Evolutionary conservation across 2,329 filamentous ascomycete genomes (phyloP), one percentile per base, ranked within the genome.

Genomic region (Xylaria digitata): DNA sequence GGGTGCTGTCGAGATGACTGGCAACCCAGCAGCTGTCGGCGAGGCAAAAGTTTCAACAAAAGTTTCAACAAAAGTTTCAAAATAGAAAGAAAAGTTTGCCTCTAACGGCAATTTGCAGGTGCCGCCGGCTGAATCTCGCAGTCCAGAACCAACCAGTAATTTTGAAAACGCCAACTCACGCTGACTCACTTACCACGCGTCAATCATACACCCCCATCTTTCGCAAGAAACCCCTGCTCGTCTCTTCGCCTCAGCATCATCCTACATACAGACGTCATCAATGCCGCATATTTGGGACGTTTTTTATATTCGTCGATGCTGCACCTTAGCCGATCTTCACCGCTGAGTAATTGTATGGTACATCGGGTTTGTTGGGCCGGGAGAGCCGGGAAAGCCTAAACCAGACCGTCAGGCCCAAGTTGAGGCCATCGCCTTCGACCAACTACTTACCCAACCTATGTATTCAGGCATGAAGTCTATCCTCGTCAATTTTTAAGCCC

Each of bases 111-210:
- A 9, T 43, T 55, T 19, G 37, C 53, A 55, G 37, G 37, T 34
- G 42, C 42, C 21, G n/a, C 32, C 49, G 42, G 30, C 49, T 34
- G 40, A 45, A n/a, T 19, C 30, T 23, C 13, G 45, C 45, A 6
- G n/a, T 21, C 13, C 37, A 46, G 26, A 42, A 19, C 45, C 30
- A 40, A 54, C 52, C 48, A 37, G 13, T 32, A 5, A 55, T 49
- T 52, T 37, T 43, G 49, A 53, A 43, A 43, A 21, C 45, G 61
- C 64, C 67, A 69, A 59, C 67, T 63, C 67, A 69, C 23, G 26
- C 55, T 69, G 66, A 69, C 59, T 69, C 66, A 68, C 26, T 26
- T 26, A 26, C 26, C 34, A 48, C 21, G 23, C 45, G 17, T 37
- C 34, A 26, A 40, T 43, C 55, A 52, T 42, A 50, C 17, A 40